Evolutionary conservation across 2,329 filamentous ascomycete genomes (phyloP).

Genomic region (Aspergillus sp.): DNA sequence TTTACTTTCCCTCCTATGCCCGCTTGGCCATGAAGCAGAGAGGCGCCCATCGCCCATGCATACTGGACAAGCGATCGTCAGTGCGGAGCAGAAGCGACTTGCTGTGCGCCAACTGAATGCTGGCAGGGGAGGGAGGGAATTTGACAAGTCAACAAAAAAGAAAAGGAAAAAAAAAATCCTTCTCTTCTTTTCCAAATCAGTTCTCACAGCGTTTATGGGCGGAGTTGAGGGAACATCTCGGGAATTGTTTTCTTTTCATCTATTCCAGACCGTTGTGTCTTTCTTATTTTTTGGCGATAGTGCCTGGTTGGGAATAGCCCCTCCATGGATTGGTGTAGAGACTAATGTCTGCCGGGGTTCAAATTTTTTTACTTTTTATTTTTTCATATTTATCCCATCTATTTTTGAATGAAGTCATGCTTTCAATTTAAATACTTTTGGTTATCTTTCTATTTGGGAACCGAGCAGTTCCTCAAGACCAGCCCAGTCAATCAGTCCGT

Average conservation of each 20-base stretch:
- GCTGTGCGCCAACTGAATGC: constrained; percentile 8
- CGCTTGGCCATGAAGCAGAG: neutral
- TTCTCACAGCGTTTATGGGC: neutral
- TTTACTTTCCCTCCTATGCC: neutral
- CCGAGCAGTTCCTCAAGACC: neutral
- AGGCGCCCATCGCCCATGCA: neutral
- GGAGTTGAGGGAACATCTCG: neutral
- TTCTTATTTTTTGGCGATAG: neutral
- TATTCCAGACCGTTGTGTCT: neutral
- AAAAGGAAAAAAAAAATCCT: neutral
- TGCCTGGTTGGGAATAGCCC: neutral
- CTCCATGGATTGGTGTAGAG: neutral
- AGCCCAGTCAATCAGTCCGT: neutral
- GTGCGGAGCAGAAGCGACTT: constrained; percentile 9
- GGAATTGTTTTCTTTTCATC: neutral
- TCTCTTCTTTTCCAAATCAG: too few relatives aligned
- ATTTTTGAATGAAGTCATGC: neutral
- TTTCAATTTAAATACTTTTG: neutral
- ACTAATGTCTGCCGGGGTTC: neutral
- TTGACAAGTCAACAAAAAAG: neutral
- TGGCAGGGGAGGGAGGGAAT: neutral
- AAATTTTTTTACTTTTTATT: neutral
- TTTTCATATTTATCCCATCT: neutral
- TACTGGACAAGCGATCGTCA: neutral
- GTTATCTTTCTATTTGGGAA: neutral